phyloP scores from a whole-genome alignment of 2,329 filamentous ascomycete species.

The Fusarium citri region DNA sequence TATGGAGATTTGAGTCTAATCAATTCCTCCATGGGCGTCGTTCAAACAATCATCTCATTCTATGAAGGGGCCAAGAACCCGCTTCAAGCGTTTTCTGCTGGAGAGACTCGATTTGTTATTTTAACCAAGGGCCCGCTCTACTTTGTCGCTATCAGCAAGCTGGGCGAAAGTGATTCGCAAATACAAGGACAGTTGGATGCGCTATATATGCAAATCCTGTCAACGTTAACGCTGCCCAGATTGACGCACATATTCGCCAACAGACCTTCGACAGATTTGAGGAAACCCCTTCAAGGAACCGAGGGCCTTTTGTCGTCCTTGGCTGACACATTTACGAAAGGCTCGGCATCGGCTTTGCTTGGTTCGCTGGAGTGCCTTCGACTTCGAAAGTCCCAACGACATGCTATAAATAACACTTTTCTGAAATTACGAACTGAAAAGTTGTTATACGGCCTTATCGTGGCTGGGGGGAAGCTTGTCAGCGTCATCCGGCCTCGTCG shows the following conservation, averaged over 20 bases:
- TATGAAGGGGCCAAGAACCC: constrained; percentile 85
- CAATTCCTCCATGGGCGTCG: constrained; percentile 92
- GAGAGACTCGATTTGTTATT: constrained; percentile 85
- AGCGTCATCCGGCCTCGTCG: constrained; percentile 95
- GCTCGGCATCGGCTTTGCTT: constrained; percentile 88
- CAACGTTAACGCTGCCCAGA: constrained; percentile 89
- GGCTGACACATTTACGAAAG: constrained; percentile 92
- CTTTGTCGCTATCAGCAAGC: constrained; percentile 89
- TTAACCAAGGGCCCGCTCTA: constrained; percentile 88
- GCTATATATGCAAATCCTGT: constrained; percentile 97
- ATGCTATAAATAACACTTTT: constrained; percentile 87
- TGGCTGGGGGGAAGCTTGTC: constrained; percentile 91
- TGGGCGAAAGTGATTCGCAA: constrained; percentile 92
- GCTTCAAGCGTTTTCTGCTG: constrained; percentile 87
- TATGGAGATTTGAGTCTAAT: constrained; percentile 92
- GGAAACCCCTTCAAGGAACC: constrained; percentile 89
- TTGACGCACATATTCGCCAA: constrained; percentile 89
- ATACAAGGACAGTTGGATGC: constrained; percentile 89
- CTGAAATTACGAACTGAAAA: constrained; percentile 81
- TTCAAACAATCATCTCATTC: constrained; percentile 98
- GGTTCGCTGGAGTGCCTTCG: constrained; percentile 94
- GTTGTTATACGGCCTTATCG: constrained; percentile 91
- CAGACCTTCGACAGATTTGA: constrained; percentile 92
- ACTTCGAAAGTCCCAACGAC: constrained; percentile 86
- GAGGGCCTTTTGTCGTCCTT: constrained; percentile 91